phyloP scores from a whole-genome alignment of 2,329 filamentous ascomycete species.

The Balansia obtecta region DNA sequence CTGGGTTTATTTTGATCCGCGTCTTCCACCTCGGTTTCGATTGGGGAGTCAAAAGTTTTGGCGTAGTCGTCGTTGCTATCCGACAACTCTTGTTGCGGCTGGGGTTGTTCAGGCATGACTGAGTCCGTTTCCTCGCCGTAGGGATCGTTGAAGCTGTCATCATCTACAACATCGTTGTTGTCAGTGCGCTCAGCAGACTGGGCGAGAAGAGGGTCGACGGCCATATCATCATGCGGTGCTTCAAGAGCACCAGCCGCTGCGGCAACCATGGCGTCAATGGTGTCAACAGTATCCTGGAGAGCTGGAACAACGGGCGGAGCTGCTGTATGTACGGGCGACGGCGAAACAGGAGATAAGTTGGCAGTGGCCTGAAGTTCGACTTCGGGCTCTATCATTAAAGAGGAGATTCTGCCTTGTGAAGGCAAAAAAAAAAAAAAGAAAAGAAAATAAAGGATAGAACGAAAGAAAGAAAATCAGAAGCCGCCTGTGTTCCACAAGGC shows the following conservation, averaged over 20 bases:
- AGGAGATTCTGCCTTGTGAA: conserved; percentile 2
- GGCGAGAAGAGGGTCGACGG: conserved; percentile 19
- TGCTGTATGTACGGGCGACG: conserved; percentile 33
- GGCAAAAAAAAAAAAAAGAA: background rate
- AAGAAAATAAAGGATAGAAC: background rate
- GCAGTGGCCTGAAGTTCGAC: conserved; percentile 39
- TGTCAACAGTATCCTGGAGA: conserved; percentile 40
- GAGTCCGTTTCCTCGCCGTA: conserved; percentile 29
- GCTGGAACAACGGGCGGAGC: conserved; percentile 34
- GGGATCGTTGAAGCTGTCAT: conserved; percentile 35
- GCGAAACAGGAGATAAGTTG: conserved; percentile 39
- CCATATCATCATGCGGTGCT: conserved; percentile 15
- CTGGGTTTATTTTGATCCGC: conserved; percentile 23
- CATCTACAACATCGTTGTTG: conserved; percentile 27
- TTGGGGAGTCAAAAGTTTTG: conserved; percentile 38
- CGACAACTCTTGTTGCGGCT: conserved; percentile 17
- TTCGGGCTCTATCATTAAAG: conserved; percentile 34
- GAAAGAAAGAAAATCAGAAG: conserved; percentile 7
- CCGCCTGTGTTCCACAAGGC: background rate
- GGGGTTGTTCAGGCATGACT: conserved; percentile 8
- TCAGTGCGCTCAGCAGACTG: conserved; percentile 20
- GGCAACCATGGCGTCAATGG: conserved; percentile 33
- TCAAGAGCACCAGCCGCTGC: conserved; percentile 17
- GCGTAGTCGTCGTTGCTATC: conserved; percentile 36
- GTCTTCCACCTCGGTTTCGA: conserved; percentile 23